Evolutionary conservation across 106 monocot species (phyloP).

Genomic region (Posidonia australis): DNA sequence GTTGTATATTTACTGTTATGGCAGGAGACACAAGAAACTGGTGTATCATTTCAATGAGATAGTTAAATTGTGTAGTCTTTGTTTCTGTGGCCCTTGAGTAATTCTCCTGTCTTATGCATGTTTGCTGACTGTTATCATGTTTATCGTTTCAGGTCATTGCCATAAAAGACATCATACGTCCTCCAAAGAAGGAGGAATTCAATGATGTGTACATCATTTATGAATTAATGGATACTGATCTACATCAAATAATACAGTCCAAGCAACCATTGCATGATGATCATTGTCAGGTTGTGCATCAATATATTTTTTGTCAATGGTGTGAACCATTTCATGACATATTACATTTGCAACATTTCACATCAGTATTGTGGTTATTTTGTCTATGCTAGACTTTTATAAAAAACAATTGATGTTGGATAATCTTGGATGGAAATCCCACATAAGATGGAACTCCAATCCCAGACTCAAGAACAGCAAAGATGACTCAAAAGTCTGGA

Average conservation of each 20-base stretch:
- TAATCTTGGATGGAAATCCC: too few relatives aligned
- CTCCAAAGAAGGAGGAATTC: conserved; percentile 48
- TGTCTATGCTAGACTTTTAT: background rate
- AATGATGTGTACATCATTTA: conserved; percentile 66
- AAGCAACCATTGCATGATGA: conserved; percentile 55
- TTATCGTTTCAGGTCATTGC: conserved; percentile 33
- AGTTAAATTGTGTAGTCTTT: background rate
- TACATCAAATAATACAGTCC: conserved; percentile 65
- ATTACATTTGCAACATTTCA: background rate
- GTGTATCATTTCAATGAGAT: too few relatives aligned
- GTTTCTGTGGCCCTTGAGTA: background rate
- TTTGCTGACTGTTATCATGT: background rate
- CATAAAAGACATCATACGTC: conserved; percentile 57
- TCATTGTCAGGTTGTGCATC: conserved; percentile 53
- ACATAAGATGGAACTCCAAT: too few relatives aligned
- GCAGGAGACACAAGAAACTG: too few relatives aligned
- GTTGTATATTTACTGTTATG: too few relatives aligned
- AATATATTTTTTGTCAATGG: background rate
- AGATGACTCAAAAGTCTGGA: too few relatives aligned
- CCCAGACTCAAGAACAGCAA: too few relatives aligned
- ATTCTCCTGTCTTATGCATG: background rate
- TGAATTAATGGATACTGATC: conserved; percentile 73
- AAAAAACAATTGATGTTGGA: too few relatives aligned
- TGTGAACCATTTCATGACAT: background rate
- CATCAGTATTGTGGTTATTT: background rate